Conservation (phyloP, 257 asterid genomes). For the Nicotiana noctiflora region DNA sequence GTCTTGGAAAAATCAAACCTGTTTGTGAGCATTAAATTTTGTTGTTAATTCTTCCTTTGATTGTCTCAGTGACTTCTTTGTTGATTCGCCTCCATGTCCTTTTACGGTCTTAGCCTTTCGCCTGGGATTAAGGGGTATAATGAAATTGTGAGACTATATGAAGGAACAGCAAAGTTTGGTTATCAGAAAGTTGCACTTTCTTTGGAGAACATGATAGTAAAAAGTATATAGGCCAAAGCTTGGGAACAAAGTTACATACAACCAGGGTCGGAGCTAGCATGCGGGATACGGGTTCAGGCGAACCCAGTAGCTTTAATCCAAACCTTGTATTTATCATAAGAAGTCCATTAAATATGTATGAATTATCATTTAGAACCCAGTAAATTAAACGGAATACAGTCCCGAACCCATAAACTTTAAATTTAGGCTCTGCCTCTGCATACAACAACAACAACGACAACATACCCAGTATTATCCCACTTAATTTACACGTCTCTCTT, state of each 20-base stretch:
- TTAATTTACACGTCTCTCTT: not conserved
- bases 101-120: conserved; percentile 28
- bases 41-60: conserved; percentile 11
- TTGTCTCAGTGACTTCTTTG: conserved; percentile 18
- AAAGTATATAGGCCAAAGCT: not conserved
- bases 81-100: conserved; percentile 21
- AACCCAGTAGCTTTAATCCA: too few relatives aligned
- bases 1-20: conserved; percentile 26
- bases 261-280: too few relatives aligned
- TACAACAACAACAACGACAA: too few relatives aligned
- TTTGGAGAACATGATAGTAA: not conserved
- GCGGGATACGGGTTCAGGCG: too few relatives aligned
- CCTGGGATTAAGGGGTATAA: conserved; percentile 21
- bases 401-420: too few relatives aligned
- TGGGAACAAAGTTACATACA: not conserved
- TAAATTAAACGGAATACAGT: too few relatives aligned
- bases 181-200: not conserved
- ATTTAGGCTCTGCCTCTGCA: too few relatives aligned
- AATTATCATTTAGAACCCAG: too few relatives aligned
- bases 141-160: not conserved
- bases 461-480: too few relatives aligned
- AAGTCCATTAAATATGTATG: too few relatives aligned
- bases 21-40: conserved; percentile 15
- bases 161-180: not conserved
- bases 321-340: too few relatives aligned